Evolutionary conservation across 179 eudicot species (phyloP), one percentile per base, ranked within the genome.

Genomic region (Beta lomatogona): DNA sequence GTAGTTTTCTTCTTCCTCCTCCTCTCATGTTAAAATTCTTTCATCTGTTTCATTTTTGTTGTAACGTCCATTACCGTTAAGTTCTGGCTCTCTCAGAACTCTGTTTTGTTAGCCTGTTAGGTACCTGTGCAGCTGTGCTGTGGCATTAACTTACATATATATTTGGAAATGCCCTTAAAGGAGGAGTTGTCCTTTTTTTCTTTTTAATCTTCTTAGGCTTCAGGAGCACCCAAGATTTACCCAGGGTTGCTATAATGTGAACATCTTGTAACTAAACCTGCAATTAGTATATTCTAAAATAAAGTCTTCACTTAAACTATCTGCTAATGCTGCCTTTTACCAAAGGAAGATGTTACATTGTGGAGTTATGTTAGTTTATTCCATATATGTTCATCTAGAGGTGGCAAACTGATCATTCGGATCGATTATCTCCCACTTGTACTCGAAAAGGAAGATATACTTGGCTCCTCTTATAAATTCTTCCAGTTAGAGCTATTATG

Each of bases 81-180:
- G 88, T 81, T 81, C 86, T 86, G 86, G 60, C 77, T 83, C 85
- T 83, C 88, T 75, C 88, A 86, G 86, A 83, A 80, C 86, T 46
- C 41, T 36, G 41, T 36, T 36, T 36, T 1, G 41, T 36, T 36
- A 36, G 41, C 41, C 41, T 10, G 48, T 77, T 79, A 19, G 61
- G 18, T 71, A 71, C 19, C 9, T 70, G 19, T 50, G 83, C 79
- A 60, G 46, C 82, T 36, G 36, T 68, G 81, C 41, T 36, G 41
- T 36, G 41, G 73, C 77, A 45, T 70, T 71, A 72, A 65, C 75
- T 77, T 76, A 53, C 41, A 58, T 82, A 19, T n/a, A n/a, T 67
- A 36, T 36, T 71, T 52, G 70, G 55, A 69, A 69, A 45, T 53
- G 81, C 74, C 80, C 60, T 48, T 81, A 41, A 21, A 2, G 48